Evolutionary conservation across 768 basidiomycete species (phyloP).

Genomic region (Clitopilus passeckerianus): DNA sequence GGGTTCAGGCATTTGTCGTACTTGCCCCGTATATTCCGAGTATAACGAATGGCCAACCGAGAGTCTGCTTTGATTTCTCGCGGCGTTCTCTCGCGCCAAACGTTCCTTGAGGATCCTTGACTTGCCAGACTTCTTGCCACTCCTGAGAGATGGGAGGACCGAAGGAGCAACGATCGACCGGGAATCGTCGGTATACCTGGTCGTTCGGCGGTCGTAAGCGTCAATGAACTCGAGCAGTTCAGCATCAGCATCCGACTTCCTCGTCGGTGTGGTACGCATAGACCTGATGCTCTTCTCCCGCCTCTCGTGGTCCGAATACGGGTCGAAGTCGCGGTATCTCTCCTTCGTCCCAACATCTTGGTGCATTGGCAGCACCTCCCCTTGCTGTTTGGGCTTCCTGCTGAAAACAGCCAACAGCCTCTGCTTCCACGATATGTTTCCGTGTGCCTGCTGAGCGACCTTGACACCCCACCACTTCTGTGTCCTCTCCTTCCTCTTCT

Average conservation of each 20-base stretch:
- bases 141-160: constrained; percentile 30
- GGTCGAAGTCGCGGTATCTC: neutral
- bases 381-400: constrained; percentile 20
- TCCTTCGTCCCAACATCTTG: neutral
- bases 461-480: constrained; percentile 45
- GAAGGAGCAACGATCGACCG: constrained; percentile 34
- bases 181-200: constrained; percentile 23
- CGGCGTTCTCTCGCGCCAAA: constrained; percentile 10
- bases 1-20: constrained; percentile 60
- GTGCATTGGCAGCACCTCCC: constrained; percentile 14
- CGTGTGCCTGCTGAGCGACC: constrained; percentile 47
- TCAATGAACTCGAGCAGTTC: constrained; percentile 52
- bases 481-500: constrained; percentile 63
- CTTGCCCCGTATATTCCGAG: constrained; percentile 63
- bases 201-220: constrained; percentile 31
- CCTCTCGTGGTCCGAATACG: constrained; percentile 9
- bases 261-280: constrained; percentile 16
- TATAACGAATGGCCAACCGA: constrained; percentile 53
- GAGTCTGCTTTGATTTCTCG: constrained; percentile 17
- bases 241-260: constrained; percentile 42
- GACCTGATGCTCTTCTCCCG: constrained; percentile 50
- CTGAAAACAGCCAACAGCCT: constrained; percentile 57
- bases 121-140: constrained; percentile 13
- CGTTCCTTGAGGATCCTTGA: constrained; percentile 3
- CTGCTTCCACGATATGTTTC: constrained; percentile 46